Base-by-base conservation (phyloP, 2,329 filamentous ascomycete genomes). In the Apiospora sp. region DNA sequence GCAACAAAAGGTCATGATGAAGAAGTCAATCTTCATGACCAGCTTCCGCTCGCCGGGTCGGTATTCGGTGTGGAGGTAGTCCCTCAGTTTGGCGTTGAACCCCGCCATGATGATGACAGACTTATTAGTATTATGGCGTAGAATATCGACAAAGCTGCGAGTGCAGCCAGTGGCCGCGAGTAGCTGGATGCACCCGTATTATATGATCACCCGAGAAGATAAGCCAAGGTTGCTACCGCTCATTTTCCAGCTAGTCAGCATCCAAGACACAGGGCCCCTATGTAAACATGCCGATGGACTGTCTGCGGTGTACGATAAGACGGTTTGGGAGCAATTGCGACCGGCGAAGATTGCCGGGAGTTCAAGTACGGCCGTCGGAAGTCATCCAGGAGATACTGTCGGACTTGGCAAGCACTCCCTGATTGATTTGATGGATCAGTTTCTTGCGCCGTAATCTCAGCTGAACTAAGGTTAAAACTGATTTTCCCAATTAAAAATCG, bases 1-100 rank as follows among this genome's bases (percentile, higher is more conserved):
- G 77, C 89, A 92, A 79, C 90, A 91, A 77, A 91, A 91, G 0
- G 87, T 90, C 64, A 92, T 79, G 75, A 91, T 91, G 81, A 91
- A 91, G 76, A 91, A 91, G 78, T 91, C 90, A 68, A 91, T 88
- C 81, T 89, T 91, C 54, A 83, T 85, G 7, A 91, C 81, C 43
- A 91, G 80, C 73, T 82, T 83, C 44, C 80, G 79, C 75, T 86
- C 85, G 19, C 79, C 79, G 34, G 79, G 79, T 51, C 77, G 74
- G 71, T 80, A 80, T 19, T 79, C 78, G 67, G 74, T 75, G 71
- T 77, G 67, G 67, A 68, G 30, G 67, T 68, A 68, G n/a, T 27
- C 67, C 67, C 30, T 68, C 67, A 68, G 6, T 19, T 48, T 68
- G 41, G 67, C 30, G 5, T 16, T 46, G 24, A 68, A 68, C 44